Evolutionary conservation across 2,329 filamentous ascomycete species (phyloP).

Genomic region (Pyrenochaeta sp.): DNA sequence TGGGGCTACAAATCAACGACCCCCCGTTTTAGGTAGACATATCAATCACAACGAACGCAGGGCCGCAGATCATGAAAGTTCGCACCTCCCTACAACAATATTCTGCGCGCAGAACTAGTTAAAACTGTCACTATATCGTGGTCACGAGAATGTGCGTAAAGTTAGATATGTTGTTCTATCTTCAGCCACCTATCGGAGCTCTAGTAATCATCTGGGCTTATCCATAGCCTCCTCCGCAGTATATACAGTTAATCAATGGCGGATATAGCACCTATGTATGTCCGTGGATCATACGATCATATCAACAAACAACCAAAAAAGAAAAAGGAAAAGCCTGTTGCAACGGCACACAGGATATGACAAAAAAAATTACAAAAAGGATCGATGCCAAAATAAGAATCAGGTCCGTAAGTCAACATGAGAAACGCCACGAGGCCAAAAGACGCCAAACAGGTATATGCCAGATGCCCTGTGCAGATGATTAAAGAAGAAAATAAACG

Average conservation of each 20-base stretch:
- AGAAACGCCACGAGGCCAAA: slow-evolving; percentile 1
- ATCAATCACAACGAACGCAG: neutral
- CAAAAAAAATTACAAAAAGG: slow-evolving; percentile 1
- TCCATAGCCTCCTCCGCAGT: neutral
- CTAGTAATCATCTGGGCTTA: neutral
- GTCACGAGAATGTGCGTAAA: neutral
- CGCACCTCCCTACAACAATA: too few relatives aligned
- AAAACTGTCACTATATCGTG: neutral
- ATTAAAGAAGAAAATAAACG: slow-evolving; percentile 4
- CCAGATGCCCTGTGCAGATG: slow-evolving; percentile 15
- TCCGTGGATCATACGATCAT: slow-evolving; percentile 10
- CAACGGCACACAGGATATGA: slow-evolving; percentile 6
- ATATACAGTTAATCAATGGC: slow-evolving; percentile 11
- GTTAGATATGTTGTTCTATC: neutral
- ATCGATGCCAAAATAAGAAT: neutral
- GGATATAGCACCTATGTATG: slow-evolving; percentile 14
- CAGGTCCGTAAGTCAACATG: slow-evolving; percentile 1
- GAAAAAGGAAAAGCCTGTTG: slow-evolving; percentile 6
- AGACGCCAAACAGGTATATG: slow-evolving; percentile 15
- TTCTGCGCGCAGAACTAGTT: neutral
- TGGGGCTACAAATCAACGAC: neutral
- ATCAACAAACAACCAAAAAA: slow-evolving; percentile 6
- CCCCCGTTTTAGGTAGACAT: neutral
- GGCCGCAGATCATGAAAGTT: neutral
- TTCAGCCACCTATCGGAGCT: neutral